phyloP scores from a whole-genome alignment of 352 stramenopile species.

The Aphanomyces invadans region DNA sequence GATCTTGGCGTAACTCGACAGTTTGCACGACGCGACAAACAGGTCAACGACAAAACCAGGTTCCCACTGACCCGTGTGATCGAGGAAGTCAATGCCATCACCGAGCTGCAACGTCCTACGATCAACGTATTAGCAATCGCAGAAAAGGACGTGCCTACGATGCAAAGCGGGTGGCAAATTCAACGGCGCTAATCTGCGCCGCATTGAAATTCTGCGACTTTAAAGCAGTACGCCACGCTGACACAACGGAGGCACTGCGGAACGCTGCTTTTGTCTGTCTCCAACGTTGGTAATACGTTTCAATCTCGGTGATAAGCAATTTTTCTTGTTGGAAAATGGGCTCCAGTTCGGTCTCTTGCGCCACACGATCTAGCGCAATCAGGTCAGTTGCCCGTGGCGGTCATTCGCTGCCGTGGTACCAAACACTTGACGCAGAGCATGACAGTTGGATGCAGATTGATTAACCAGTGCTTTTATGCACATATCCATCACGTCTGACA shows the following conservation, averaged over 20 bases:
- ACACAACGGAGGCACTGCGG: not conserved
- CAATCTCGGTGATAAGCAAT: not conserved
- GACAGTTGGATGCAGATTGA: not conserved
- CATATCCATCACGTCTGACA: not conserved
- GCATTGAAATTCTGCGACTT: not conserved
- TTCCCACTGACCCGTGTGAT: slow-evolving; percentile 73
- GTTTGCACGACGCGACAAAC: slow-evolving; percentile 33
- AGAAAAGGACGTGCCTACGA: not conserved
- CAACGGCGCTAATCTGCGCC: not conserved
- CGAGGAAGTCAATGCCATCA: slow-evolving; percentile 69
- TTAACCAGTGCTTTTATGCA: not conserved
- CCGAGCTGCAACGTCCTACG: slow-evolving; percentile 39
- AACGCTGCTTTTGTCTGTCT: not conserved
- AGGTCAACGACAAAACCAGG: slow-evolving; percentile 64
- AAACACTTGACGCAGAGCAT: not conserved
- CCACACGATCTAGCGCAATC: not conserved
- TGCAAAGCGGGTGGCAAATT: slow-evolving; percentile 7
- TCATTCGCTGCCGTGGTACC: not conserved
- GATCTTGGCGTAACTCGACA: slow-evolving; percentile 56
- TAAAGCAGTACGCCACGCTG: not conserved
- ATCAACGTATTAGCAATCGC: not conserved
- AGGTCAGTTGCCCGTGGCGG: not conserved
- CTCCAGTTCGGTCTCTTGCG: not conserved
- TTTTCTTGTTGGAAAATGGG: slow-evolving; percentile 6
- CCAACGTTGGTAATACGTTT: slow-evolving; percentile 8